phyloP scores from a whole-genome alignment of 1,284 basidiomycete species.

The Lignosus rhinocerotis region DNA sequence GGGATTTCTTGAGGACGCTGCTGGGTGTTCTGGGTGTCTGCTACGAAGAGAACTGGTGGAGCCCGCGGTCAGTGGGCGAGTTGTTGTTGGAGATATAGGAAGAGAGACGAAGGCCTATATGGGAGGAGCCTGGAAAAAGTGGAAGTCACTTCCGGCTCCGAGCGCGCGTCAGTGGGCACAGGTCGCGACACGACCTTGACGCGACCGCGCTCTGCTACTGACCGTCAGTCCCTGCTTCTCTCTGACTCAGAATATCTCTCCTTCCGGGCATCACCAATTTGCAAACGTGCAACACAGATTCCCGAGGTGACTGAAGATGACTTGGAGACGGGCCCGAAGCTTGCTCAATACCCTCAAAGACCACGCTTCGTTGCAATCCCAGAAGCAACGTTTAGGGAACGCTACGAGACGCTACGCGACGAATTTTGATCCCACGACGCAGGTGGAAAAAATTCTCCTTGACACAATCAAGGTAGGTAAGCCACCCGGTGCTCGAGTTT shows the following conservation, averaged over 20 bases:
- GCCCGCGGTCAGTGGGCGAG: not conserved
- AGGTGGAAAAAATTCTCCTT: constrained; percentile 62
- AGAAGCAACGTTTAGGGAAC: not conserved
- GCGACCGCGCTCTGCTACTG: not conserved
- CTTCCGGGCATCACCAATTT: not conserved
- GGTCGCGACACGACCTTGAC: not conserved
- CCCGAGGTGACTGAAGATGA: constrained; percentile 6
- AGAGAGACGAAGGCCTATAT: not conserved
- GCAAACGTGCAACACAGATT: not conserved
- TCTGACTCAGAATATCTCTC: not conserved
- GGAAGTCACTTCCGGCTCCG: constrained; percentile 9
- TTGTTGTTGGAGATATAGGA: not conserved
- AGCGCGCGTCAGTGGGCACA: not conserved
- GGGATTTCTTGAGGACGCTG: constrained; percentile 1
- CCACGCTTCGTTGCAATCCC: not conserved
- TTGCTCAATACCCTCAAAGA: constrained; percentile 2
- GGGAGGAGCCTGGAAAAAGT: not conserved
- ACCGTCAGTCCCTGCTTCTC: not conserved
- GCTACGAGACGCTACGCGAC: constrained; percentile 7
- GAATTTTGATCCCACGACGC: constrained; percentile 5
- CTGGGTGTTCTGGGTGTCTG: not conserved
- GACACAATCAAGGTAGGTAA: constrained; percentile 64
- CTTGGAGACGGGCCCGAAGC: constrained; percentile 18
- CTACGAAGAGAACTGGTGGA: not conserved
- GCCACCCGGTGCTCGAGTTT: not conserved